Conservation (phyloP, 2,329 filamentous ascomycete species). For the Pseudogymnoascus sp. region DNA sequence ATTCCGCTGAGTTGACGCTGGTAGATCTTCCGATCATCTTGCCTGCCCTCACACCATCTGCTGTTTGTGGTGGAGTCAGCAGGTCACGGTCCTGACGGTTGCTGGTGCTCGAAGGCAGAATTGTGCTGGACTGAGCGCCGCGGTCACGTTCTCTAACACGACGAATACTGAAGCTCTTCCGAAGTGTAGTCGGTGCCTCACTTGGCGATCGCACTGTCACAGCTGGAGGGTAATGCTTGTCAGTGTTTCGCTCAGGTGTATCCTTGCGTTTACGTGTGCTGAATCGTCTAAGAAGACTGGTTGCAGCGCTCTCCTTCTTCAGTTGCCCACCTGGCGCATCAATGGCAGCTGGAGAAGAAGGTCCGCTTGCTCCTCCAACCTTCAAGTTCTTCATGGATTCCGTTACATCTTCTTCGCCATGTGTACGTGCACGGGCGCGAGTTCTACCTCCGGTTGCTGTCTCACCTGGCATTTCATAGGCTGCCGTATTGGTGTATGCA, state of each 20-base stretch:
- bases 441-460: constrained; percentile 76
- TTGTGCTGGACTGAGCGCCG: constrained; percentile 39
- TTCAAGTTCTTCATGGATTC: constrained; percentile 63
- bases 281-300: constrained; percentile 75
- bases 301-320: constrained; percentile 82
- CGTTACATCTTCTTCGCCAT: constrained; percentile 84
- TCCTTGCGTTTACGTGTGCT: constrained; percentile 76
- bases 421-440: constrained; percentile 78
- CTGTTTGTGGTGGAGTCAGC: constrained; percentile 61
- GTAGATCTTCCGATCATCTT: constrained; percentile 76
- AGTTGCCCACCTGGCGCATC: constrained; percentile 51
- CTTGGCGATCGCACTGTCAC: constrained; percentile 72
- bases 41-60: constrained; percentile 49
- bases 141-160: constrained; percentile 42
- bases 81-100: constrained; percentile 71
- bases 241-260: constrained; percentile 48
- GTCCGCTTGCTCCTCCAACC: constrained; percentile 38
- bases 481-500: constrained; percentile 76
- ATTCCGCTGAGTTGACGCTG: constrained; percentile 83
- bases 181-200: constrained; percentile 54
- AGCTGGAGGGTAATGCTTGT: constrained; percentile 60
- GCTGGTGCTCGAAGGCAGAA: constrained; percentile 46
- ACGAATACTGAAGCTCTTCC: constrained; percentile 84
- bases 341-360: constrained; percentile 39
- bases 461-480: constrained; percentile 85